Conservation (phyloP, 495 filamentous ascomycete genomes). For the Penicillium paxilli region DNA sequence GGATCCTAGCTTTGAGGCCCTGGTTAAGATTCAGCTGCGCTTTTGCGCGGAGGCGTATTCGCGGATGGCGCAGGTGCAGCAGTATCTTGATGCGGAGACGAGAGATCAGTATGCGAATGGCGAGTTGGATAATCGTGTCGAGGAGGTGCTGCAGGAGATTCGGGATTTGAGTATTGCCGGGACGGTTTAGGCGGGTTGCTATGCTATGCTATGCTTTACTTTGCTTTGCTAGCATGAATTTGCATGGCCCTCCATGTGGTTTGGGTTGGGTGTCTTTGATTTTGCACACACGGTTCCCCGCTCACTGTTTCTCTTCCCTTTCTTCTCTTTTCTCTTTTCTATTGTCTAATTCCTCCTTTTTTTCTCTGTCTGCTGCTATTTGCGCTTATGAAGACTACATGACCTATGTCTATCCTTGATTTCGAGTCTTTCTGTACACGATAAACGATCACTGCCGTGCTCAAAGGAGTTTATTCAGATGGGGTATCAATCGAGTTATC, state of each 20-base stretch:
- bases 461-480: slow-evolving; percentile 8
- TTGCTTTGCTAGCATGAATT: neutral
- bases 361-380: neutral
- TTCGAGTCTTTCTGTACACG: slow-evolving; percentile 3
- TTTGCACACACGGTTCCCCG: no score
- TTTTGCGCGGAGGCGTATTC: slow-evolving; percentile 98
- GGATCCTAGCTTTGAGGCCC: slow-evolving; percentile 92
- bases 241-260: neutral
- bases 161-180: slow-evolving; percentile 92
- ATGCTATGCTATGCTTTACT: no score
- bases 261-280: neutral
- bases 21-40: slow-evolving; percentile 96
- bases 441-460: neutral
- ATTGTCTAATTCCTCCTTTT: slow-evolving; percentile 5
- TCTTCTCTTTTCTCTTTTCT: neutral
- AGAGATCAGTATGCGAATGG: slow-evolving; percentile 95
- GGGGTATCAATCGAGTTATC: slow-evolving; percentile 13
- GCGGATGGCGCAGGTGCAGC: slow-evolving; percentile 97
- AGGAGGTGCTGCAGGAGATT: slow-evolving; percentile 96
- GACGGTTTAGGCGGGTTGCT: slow-evolving; percentile 49
- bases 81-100: slow-evolving; percentile 96
- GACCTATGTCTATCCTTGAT: neutral
- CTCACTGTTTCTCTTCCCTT: neutral
- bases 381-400: slow-evolving; percentile 5
- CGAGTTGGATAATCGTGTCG: slow-evolving; percentile 86